phyloP scores from a whole-genome alignment of 352 stramenopile genomes.

The Stephanocyclus meneghinianus region DNA sequence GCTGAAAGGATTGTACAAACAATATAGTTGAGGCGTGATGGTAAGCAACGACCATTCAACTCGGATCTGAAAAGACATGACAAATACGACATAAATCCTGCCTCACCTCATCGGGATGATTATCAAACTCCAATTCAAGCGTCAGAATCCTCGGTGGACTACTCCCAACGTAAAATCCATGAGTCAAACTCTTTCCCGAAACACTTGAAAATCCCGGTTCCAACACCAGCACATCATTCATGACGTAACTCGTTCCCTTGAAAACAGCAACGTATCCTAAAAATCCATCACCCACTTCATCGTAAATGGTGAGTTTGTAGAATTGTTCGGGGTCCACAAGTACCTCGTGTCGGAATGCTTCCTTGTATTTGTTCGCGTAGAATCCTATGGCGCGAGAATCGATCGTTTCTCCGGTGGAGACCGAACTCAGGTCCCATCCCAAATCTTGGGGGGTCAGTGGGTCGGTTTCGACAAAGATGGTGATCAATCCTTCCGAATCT shows the following conservation, averaged over 20 bases:
- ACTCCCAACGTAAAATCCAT: conserved; percentile 45
- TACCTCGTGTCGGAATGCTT: conserved; percentile 27
- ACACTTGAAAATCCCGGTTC: conserved; percentile 37
- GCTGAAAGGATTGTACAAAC: not conserved
- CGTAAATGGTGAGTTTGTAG: conserved; percentile 36
- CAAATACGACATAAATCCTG: not conserved
- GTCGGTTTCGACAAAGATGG: conserved; percentile 43
- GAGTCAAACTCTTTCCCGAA: conserved; percentile 15
- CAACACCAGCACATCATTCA: conserved; percentile 20
- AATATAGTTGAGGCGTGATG: no score
- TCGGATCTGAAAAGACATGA: no score
- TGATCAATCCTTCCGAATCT: conserved; percentile 19
- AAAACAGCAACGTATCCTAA: conserved; percentile 29
- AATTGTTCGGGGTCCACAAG: conserved; percentile 38
- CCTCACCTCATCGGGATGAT: conserved; percentile 18
- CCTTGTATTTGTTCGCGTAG: conserved; percentile 18
- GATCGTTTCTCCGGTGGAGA: conserved; percentile 18
- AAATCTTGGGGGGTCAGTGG: conserved; percentile 26
- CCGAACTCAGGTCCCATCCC: conserved; percentile 33
- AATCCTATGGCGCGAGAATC: conserved; percentile 26
- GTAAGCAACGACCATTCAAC: no score
- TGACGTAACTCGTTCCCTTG: conserved; percentile 20
- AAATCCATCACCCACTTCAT: conserved; percentile 37
- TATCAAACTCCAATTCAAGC: conserved; percentile 35
- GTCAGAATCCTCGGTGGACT: conserved; percentile 18